Evolutionary conservation across 2,329 filamentous ascomycete genomes (phyloP), one percentile per base, ranked within the genome.

Genomic region (Bipolaris gigantea): DNA sequence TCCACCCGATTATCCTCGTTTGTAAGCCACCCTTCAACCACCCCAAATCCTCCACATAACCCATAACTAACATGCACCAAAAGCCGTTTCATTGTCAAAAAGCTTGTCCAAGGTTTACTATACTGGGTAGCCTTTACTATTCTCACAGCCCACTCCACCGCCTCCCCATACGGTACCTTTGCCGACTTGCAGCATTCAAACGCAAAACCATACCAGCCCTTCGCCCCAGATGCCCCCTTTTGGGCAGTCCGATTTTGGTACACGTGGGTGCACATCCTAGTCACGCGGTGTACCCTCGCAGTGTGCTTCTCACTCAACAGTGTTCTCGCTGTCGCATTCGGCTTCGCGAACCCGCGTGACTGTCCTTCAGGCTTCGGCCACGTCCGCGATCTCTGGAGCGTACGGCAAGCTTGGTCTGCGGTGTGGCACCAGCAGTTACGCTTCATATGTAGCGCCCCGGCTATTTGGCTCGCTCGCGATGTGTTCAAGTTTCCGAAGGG

Each of bases 361-460:
- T 72, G 69, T 35, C 66, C 66, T 2, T 59, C 59, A 15, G n/a
- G 50, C 16, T 70, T 69, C 53, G 62, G 62, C 5, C 54, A 62
- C 33, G 39, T 69, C 23, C 47, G 35, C 18, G 58, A 55, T 7
- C 34, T 62, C 19, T 60, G 52, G 10, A 66, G 55, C 4, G 49
- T 72, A 0, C 54, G 67, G 16, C 61, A 62, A 3, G 53, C 57
- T 2, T 70, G 66, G 68, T 63, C 60, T 52, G 25, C 44, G 0
- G 60, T 65, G 0, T 72, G 68, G 68, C 68, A 71, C 45, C 66
- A 70, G 46, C 59, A 61, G 21, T 50, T 57, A 8, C 60, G 68
- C 3, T 59, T 61, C 1, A 50, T 65, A 7, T 67, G 64, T 48
- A 61, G 60, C 1, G 50, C 56, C 1, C 60, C 59, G 0, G 56